Conservation (phyloP, 1,284 basidiomycete species). For the Earliella scabrosa region DNA sequence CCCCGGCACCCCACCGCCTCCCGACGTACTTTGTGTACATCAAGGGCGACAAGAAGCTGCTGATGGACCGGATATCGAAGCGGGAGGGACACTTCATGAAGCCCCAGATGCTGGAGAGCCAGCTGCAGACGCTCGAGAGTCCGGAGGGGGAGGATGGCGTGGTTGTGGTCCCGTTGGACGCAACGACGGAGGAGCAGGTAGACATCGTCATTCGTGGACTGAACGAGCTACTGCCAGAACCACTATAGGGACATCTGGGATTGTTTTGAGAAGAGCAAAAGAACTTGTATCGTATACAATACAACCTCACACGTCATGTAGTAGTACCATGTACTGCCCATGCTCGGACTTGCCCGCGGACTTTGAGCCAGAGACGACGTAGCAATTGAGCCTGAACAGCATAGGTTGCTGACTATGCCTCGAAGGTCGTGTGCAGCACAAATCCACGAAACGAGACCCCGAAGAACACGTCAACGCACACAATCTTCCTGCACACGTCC, state of each 20-base stretch:
- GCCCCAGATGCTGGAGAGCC: slow-evolving; percentile 84
- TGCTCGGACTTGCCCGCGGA: too few species aligned
- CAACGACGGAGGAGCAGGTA: slow-evolving; percentile 63
- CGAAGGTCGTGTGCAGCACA: too few species aligned
- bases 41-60: slow-evolving; percentile 65
- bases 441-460: too few species aligned
- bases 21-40: slow-evolving; percentile 86
- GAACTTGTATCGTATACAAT: not conserved
- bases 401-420: too few species aligned
- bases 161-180: slow-evolving; percentile 64
- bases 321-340: too few species aligned
- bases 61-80: slow-evolving; percentile 73
- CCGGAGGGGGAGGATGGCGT: slow-evolving; percentile 75
- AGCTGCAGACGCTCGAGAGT: slow-evolving; percentile 80
- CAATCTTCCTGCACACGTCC: not conserved
- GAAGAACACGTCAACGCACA: not conserved
- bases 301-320: not conserved
- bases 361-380: too few species aligned
- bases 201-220: slow-evolving; percentile 42
- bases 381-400: too few species aligned
- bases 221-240: slow-evolving; percentile 24
- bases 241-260: not conserved
- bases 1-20: slow-evolving; percentile 38
- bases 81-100: slow-evolving; percentile 91
- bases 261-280: too few species aligned